Evolutionary conservation across 208 protist species (phyloP).

Genomic region (Naegleria fowleri): DNA sequence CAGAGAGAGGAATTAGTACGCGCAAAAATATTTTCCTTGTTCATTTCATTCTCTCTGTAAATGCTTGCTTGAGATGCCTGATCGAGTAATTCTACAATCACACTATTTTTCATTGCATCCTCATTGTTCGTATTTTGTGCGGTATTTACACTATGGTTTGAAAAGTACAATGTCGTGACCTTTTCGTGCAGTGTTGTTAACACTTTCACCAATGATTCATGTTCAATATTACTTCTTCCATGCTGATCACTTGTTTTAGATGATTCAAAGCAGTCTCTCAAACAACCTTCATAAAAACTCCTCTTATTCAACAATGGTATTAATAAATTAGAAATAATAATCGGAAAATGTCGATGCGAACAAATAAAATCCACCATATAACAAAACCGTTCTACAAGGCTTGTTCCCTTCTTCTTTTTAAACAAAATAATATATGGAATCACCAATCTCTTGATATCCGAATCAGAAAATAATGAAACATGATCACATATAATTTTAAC

Average conservation of each 20-base stretch:
- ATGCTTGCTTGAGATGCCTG: neutral
- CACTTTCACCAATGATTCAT: neutral
- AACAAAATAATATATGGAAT: neutral
- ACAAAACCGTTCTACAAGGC: neutral
- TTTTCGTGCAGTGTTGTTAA: neutral
- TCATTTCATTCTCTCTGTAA: too few species aligned
- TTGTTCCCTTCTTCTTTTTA: neutral
- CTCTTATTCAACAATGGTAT: neutral
- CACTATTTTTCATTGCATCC: neutral
- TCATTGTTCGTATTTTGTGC: neutral
- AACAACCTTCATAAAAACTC: neutral
- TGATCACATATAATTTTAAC: neutral
- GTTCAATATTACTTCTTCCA: neutral
- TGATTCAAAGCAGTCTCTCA: neutral
- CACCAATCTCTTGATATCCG: neutral
- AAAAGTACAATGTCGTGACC: neutral
- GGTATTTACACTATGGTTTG: neutral
- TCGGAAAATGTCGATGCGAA: neutral
- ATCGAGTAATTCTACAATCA: neutral
- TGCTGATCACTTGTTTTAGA: neutral
- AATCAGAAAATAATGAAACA: neutral
- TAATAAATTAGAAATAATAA: neutral
- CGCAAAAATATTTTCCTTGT: too few species aligned
- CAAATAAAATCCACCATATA: neutral
- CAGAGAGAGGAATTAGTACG: neutral